Evolutionary conservation across 257 asterid species (phyloP).

Genomic region (Handroanthus guayacan): DNA sequence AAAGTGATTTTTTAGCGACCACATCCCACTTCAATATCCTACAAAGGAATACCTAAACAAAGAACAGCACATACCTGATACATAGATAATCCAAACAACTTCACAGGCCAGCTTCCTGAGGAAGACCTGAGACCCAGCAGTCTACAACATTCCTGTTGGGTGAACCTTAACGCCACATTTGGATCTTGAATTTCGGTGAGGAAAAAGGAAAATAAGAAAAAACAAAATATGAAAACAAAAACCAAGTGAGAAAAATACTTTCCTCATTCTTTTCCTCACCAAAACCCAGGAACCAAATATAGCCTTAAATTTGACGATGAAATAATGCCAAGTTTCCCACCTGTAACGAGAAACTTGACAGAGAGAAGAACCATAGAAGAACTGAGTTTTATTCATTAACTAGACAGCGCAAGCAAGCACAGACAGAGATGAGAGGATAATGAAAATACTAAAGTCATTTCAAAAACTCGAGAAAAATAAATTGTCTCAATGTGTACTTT

Average conservation of each 20-base stretch:
- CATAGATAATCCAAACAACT: not conserved
- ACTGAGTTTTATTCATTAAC: constrained; percentile 61
- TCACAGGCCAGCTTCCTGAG: constrained; percentile 9
- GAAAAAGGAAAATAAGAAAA: not conserved
- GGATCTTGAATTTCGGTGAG: constrained; percentile 34
- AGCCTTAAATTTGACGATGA: constrained; percentile 24
- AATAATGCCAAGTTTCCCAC: constrained; percentile 19
- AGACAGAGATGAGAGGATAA: constrained; percentile 46
- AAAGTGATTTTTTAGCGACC: not conserved
- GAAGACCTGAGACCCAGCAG: not conserved
- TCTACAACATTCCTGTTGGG: not conserved
- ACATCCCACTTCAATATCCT: not conserved
- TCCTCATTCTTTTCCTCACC: constrained; percentile 28
- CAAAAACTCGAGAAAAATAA: constrained; percentile 62
- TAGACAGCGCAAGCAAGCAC: constrained; percentile 52
- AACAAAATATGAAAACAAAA: not conserved
- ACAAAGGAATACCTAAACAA: not conserved
- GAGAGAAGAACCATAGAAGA: constrained; percentile 25
- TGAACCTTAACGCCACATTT: not conserved
- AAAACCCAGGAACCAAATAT: constrained; percentile 36
- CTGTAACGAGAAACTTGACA: constrained; percentile 37
- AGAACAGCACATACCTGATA: constrained; percentile 35
- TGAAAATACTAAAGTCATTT: constrained; percentile 52
- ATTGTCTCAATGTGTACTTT: constrained; percentile 98
- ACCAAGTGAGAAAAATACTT: not conserved